Base-by-base conservation (phyloP, 1,139 yeast genomes). In the Pichia sp. region DNA sequence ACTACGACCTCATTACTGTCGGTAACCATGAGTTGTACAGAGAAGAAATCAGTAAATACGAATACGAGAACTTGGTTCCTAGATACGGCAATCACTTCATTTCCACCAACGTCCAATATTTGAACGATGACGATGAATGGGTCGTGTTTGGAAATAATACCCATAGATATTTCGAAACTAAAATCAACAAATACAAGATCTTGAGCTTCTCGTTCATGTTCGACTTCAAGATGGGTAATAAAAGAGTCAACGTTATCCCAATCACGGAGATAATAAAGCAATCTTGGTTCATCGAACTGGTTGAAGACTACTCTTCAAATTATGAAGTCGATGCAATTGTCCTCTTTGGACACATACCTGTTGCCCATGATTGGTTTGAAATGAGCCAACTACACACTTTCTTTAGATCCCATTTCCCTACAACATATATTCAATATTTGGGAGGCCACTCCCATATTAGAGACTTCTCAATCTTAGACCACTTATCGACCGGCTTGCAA, bases 401-500 rank as follows among this genome's bases (percentile, higher is more conserved):
- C 9, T 71, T 93, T 46, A 77, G 98, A 54, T 58, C 67, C 27
- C 74, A 69, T 42, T 85, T 80, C 64, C 92, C 95, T 2, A 65
- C 75, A 31, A 77, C 79, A 0, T 76, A 84, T 1, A 87, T 93
- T 51, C 96, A 90, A 65, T 87, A 87, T 66, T 85, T 93, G 68
- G 98, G 98, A 0, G 99, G 98, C 0, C 99, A 93, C 70, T 84
- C 95, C 45, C 99, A 93, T 68, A 83, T 93, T 42, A 76, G 99
- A 59, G 98, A 93, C 70, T 92, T 85, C 68, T 77, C 80, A 6
- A 74, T 83, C 5, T 76, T 83, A 57, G 99, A 93, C 67, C 71
- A 74, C 1, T 74, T 73, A 54, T 80, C 95, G 34, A 82, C 89
- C 0, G 97, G 85, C 0, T 70, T 93, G 31, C 96, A 92, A 70